Percentiles rank a stretch among this genome's conserved stretches.
These are phyloP conservation scores for Chaetomiaceae sp. DNA, from an alignment of 2,329 filamentous ascomycete genomes.

Conservation along the genomic window DNA sequence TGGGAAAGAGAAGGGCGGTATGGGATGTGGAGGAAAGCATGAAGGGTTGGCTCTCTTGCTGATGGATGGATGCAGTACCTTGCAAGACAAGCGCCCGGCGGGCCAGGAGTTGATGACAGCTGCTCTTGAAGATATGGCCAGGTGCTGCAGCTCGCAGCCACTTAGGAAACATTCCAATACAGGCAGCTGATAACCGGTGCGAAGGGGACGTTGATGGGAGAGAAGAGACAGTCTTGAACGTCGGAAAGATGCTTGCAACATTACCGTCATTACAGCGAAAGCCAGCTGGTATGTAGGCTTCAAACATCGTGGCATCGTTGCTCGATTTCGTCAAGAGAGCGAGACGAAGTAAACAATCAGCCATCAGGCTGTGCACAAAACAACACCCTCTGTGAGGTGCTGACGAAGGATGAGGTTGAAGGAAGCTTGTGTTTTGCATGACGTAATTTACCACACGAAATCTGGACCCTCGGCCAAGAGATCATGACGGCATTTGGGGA, in stretches of 20 bases:
- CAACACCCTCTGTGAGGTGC: no score
- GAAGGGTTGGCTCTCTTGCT: not conserved
- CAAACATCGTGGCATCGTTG: no score
- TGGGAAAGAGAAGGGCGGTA: no score
- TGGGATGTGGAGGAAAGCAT: not conserved
- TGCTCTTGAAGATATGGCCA: not conserved
- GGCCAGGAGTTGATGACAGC: not conserved
- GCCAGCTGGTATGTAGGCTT: no score
- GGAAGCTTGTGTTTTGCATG: not conserved
- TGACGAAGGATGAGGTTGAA: not conserved
- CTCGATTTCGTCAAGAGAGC: no score
- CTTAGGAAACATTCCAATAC: not conserved
- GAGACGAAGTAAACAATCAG: no score
- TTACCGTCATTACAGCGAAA: no score
- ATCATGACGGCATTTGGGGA: conserved; percentile 13
- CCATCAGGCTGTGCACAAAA: no score
- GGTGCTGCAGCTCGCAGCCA: not conserved
- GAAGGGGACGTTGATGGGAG: not conserved
- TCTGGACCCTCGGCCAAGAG: conserved; percentile 7
- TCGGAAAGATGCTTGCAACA: no score
- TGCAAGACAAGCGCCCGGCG: no score
- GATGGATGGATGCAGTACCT: not conserved
- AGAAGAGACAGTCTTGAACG: not conserved
- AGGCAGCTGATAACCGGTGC: not conserved
- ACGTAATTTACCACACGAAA: conserved; percentile 12